Evolutionary conservation across 768 basidiomycete species (phyloP).

Genomic region (Agaricus blazei): DNA sequence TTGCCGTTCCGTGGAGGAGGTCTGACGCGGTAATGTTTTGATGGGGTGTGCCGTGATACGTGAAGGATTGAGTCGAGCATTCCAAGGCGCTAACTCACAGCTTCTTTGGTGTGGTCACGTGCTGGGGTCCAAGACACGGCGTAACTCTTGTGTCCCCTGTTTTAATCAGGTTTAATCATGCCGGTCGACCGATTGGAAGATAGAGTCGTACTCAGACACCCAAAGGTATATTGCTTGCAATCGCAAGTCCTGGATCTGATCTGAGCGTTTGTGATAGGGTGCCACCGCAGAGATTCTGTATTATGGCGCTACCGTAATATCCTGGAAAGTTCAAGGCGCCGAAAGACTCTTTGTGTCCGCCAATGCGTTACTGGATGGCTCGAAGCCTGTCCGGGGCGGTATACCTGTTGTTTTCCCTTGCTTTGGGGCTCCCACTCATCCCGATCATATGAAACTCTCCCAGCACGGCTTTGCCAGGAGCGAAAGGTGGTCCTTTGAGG

Average conservation of each 20-base stretch:
- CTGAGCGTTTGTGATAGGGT: slow-evolving; percentile 39
- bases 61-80: background rate
- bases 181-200: slow-evolving; percentile 44
- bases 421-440: slow-evolving; percentile 81
- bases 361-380: slow-evolving; percentile 75
- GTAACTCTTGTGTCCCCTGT: background rate
- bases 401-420: slow-evolving; percentile 75
- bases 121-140: background rate
- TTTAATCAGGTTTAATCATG: slow-evolving; percentile 33
- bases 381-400: slow-evolving; percentile 62
- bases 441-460: slow-evolving; percentile 60
- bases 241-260: background rate
- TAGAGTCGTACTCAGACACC: slow-evolving; percentile 51
- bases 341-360: slow-evolving; percentile 72
- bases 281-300: slow-evolving; percentile 58
- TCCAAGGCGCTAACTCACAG: background rate
- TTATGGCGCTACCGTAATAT: slow-evolving; percentile 84
- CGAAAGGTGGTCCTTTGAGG: slow-evolving; percentile 65
- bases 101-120: background rate
- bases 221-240: slow-evolving; percentile 40
- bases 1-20: background rate
- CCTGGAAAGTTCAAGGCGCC: slow-evolving; percentile 64
- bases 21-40: background rate
- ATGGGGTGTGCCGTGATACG: background rate
- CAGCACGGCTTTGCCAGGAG: slow-evolving; percentile 95